Base-by-base conservation (phyloP, 2,329 filamentous ascomycete genomes). In the Basipetospora chlamydospora region DNA sequence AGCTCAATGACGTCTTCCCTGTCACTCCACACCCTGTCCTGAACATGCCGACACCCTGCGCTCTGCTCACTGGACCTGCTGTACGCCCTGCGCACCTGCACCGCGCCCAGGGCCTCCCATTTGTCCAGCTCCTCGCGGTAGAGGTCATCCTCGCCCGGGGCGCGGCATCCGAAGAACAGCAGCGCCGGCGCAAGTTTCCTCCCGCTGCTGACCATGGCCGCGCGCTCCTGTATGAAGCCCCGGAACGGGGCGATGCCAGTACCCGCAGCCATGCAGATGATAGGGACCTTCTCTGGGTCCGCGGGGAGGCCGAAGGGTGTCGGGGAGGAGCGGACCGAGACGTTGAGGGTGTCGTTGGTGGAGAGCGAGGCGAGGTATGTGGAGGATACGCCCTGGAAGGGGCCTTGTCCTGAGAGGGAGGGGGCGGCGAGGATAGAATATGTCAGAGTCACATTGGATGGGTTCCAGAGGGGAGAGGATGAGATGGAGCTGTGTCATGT, bases 401-500 rank as follows among this genome's bases (percentile, higher is more conserved):
- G 55, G 10, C 66, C 64, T 36, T 61, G 60, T 35, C 60, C 61
- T 2, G 65, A 61, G 9, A 66, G 57, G 0, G 74, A 66, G 0
- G 69, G 66, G 3, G 60, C 61, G 33, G 77, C 65, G 35, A 82
- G 64, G 1, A 86, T 66, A 3, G 67, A 66, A 57, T 80, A 85
- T 3, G 79, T 85, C 18, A 87, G 64, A 0, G 77, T 76, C 35
- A 70, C 67, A 39, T 63, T 62, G 9, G 57, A 59, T 0, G 70
- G 61, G 42, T 77, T 66, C 42, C 60, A 62, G 0, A 83, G 61
- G 0, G 80, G 78, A 0, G 80, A 83, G 0, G 80, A 85, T 0
- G 80, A 85, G 48, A 87, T 84, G 22, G 76, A 82, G 46, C 35
- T 37, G 26, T n/a, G n/a, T n/a, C n/a, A n/a, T n/a, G n/a, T n/a